Evolutionary conservation across 2,329 filamentous ascomycete genomes (phyloP), one percentile per base, ranked within the genome.

Genomic region (Calonectria ilicicola): DNA sequence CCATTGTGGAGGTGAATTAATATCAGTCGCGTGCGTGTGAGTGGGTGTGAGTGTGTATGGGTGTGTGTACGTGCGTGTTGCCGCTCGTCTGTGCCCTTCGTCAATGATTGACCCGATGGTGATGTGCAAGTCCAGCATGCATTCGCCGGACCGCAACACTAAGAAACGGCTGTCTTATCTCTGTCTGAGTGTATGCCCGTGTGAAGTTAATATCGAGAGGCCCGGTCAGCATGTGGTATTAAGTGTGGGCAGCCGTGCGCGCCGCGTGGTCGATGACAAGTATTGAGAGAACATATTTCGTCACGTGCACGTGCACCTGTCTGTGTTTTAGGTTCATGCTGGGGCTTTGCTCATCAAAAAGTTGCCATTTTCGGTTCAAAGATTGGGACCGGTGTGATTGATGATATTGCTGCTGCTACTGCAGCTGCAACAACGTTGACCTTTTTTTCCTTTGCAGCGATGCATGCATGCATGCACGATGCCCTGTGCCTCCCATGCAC

Each of bases 1-100:
- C 51, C n/a, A 46, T 26, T 38, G 60, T 56, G 44, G 19, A 69
- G 19, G 74, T 67, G 44, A 73, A 35, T 65, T 69, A 58, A 56
- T 67, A 62, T 60, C 65, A 49, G 67, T 63, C 42, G 65, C 67
- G 46, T 60, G 44, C 51, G 42, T 15, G 64, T 38, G 44, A 27
- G 32, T 29, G 49, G 49, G 17, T 27, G 38, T 53, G 60, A 71
- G 60, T 62, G 40, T 69, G 67, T n/a, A n/a, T 29, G 49, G 49
- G 17, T 27, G 38, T 53, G 60, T 62, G 40, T 69, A 65, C 69
- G 53, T 58, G 17, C 56, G 35, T 66, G 46, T 29, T 53, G 19
- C 35, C 35, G 47, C 26, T 12, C 19, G 17, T 49, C 46, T 40
- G 47, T 42, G 32, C 21, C 21, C 35, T 35, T 27, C 26, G 26